A percentile compares a stretch with the other conserved stretches of the same genome.
These are phyloP conservation scores for Termitomyces titanicus DNA, from an alignment of 768 basidiomycete species.

Conservation along the genomic window DNA sequence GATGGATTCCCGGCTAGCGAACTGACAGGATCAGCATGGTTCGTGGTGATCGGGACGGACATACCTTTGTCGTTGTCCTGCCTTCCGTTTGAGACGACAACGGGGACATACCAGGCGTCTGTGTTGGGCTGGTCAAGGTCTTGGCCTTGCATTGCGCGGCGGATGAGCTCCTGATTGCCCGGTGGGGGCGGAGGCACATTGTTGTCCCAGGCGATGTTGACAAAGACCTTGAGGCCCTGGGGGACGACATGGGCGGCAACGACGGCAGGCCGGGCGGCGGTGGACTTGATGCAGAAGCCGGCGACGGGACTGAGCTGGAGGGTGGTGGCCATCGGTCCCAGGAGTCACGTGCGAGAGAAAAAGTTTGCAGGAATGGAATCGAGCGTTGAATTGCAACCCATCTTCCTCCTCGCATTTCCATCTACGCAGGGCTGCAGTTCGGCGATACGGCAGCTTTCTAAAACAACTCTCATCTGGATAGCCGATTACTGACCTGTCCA, in stretches of 20 bases:
- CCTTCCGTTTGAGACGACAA: constrained; percentile 63
- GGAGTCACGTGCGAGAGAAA: constrained; percentile 1
- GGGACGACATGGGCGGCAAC: constrained; percentile 27
- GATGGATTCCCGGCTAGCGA: constrained; percentile 61
- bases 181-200: constrained; percentile 68
- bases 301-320: constrained; percentile 53
- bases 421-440: constrained; percentile 8
- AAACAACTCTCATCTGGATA: background rate
- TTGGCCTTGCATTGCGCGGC: constrained; percentile 52
- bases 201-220: constrained; percentile 70
- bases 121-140: constrained; percentile 35
- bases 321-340: constrained; percentile 17
- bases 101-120: constrained; percentile 62
- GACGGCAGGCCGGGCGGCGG: constrained; percentile 36
- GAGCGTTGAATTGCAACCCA: too few relatives aligned
- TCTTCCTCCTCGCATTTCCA: constrained; percentile 4
- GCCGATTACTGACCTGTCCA: background rate
- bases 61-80: constrained; percentile 70
- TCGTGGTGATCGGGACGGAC: constrained; percentile 11
- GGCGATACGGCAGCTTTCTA: background rate
- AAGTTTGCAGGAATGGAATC: background rate
- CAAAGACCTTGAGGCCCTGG: constrained; percentile 60
- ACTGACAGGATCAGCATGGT: constrained; percentile 1
- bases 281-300: constrained; percentile 71
- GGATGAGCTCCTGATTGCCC: constrained; percentile 54